phyloP scores from a whole-genome alignment of 2,329 filamentous ascomycete genomes.

The Xylariaceae sp. region DNA sequence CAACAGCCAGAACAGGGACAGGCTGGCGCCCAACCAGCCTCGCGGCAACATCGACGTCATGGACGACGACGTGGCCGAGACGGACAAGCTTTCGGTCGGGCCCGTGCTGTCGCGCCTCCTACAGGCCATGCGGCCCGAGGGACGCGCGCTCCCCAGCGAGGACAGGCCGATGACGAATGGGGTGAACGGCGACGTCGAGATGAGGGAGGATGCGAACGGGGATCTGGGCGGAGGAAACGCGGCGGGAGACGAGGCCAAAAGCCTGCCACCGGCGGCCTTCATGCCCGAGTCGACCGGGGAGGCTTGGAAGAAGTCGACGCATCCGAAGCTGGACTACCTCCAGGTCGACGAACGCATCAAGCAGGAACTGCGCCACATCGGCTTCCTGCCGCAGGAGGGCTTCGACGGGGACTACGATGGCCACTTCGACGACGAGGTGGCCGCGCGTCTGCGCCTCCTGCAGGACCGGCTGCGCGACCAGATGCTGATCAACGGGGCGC shows the following conservation, averaged over 20 bases:
- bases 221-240: slow-evolving; percentile 35
- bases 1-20: slow-evolving; percentile 55
- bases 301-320: slow-evolving; percentile 71
- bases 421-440: slow-evolving; percentile 90
- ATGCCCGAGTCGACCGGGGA: slow-evolving; percentile 74
- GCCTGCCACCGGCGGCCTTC: slow-evolving; percentile 64
- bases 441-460: slow-evolving; percentile 78
- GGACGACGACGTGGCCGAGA: slow-evolving; percentile 79
- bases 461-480: slow-evolving; percentile 78
- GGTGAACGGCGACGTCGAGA: slow-evolving; percentile 35
- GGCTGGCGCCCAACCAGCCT: slow-evolving; percentile 71
- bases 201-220: slow-evolving; percentile 51
- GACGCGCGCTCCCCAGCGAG: slow-evolving; percentile 50
- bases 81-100: slow-evolving; percentile 81
- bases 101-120: slow-evolving; percentile 80
- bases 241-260: slow-evolving; percentile 38
- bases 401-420: slow-evolving; percentile 74
- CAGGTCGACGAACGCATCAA: slow-evolving; percentile 88
- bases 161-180: slow-evolving; percentile 52
- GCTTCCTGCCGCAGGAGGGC: slow-evolving; percentile 67
- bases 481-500: slow-evolving; percentile 81
- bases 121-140: slow-evolving; percentile 74
- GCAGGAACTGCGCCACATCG: slow-evolving; percentile 85
- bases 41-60: slow-evolving; percentile 82
- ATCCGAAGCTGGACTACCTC: slow-evolving; percentile 73